Conservation (phyloP, 306 rosid genomes). For the Inga leiocalycina region DNA sequence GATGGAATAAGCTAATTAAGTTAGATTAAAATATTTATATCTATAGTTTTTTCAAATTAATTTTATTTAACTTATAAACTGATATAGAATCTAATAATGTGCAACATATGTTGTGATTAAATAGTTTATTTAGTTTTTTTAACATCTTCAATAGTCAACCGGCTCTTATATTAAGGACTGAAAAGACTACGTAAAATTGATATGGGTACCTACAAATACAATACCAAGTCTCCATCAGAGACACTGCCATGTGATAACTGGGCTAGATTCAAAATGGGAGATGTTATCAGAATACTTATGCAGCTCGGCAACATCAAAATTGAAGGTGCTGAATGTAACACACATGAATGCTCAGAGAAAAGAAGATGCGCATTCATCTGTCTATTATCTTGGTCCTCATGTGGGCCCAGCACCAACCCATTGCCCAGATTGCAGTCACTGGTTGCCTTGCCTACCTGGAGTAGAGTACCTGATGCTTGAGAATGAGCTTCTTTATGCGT, state of each 20-base stretch:
- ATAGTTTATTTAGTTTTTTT: no score
- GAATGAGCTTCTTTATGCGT: constrained; percentile 84
- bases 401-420: constrained; percentile 52
- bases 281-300: constrained; percentile 43
- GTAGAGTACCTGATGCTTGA: constrained; percentile 91
- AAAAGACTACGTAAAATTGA: no score
- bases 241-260: constrained; percentile 66
- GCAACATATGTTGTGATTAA: no score
- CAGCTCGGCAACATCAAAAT: constrained; percentile 21
- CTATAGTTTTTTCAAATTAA: no score
- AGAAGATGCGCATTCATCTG: constrained; percentile 87
- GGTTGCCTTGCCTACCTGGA: constrained; percentile 81
- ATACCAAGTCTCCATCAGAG: background rate
- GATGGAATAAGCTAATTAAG: no score
- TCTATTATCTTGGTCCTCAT: constrained; percentile 61
- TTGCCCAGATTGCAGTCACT: constrained; percentile 95
- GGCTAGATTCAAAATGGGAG: constrained; percentile 64
- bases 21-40: no score
- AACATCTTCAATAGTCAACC: no score
- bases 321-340: constrained; percentile 67
- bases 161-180: no score
- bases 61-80: no score
- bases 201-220: no score
- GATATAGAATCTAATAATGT: no score
- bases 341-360: constrained; percentile 73